A percentile compares a stretch with the other conserved stretches of the same genome.
phyloP scores from a whole-genome alignment of 805 yeast species.

The Hermanozyma aechmeae region DNA sequence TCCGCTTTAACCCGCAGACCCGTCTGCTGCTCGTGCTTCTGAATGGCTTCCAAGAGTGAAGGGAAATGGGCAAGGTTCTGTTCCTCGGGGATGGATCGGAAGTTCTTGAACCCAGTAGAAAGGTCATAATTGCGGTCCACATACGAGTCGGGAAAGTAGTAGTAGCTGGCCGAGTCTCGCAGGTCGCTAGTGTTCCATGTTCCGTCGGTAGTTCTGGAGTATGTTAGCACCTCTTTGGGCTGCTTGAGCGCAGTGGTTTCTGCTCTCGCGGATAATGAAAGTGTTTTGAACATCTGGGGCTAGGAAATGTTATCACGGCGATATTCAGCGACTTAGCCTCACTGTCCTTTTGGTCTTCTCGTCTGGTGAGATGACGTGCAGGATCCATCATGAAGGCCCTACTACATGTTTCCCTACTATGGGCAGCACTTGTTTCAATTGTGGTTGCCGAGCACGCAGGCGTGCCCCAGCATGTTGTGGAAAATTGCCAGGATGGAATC shows the following conservation, averaged over 20 bases:
- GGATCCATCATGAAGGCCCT: no score
- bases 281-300: conserved; percentile 17
- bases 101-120: conserved; percentile 52
- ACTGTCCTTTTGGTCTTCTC: no score
- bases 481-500: no score
- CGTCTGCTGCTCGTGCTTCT: conserved; percentile 41
- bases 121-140: conserved; percentile 56
- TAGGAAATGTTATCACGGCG: no score
- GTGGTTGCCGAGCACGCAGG: no score
- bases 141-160: conserved; percentile 69
- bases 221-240: conserved; percentile 74
- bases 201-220: conserved; percentile 52
- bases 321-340: no score
- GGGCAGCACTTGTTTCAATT: no score
- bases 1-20: conserved; percentile 47
- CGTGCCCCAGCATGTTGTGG: no score
- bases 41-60: conserved; percentile 48
- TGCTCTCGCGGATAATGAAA: conserved; percentile 41
- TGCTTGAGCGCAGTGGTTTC: conserved; percentile 66
- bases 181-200: conserved; percentile 30
- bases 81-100: conserved; percentile 45
- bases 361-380: no score
- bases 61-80: conserved; percentile 47
- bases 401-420: no score
- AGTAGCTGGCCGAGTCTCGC: conserved; percentile 52